Evolutionary conservation across 345 rosid genomes (phyloP).

Genomic region (Turnera subulata): DNA sequence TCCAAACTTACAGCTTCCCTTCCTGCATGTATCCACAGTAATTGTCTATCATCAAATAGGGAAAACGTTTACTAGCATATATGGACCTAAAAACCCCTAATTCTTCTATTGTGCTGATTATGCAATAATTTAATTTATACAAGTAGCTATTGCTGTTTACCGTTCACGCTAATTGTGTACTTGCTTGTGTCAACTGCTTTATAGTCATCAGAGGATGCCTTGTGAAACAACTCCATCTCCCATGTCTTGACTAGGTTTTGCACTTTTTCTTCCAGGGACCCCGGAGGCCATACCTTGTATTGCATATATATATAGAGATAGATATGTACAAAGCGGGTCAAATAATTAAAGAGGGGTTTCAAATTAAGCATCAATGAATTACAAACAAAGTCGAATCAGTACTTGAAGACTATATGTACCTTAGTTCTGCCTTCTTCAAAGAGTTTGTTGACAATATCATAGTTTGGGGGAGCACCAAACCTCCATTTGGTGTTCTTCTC

Average conservation of each 20-base stretch:
- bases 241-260: constrained; percentile 66
- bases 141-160: constrained; percentile 28
- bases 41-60: neutral
- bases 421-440: constrained; percentile 59
- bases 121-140: too few relatives aligned
- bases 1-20: constrained; percentile 39
- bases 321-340: too few relatives aligned
- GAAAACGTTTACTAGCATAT: too few relatives aligned
- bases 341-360: neutral
- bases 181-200: constrained; percentile 36
- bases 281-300: constrained; percentile 52
- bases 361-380: neutral
- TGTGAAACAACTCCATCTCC: constrained; percentile 66
- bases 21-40: constrained; percentile 26
- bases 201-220: constrained; percentile 29
- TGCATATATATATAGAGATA: neutral
- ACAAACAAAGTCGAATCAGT: neutral
- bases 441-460: constrained; percentile 50
- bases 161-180: constrained; percentile 42
- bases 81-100: too few relatives aligned
- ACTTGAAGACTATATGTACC: too few relatives aligned
- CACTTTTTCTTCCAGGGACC: constrained; percentile 56
- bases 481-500: constrained; percentile 58
- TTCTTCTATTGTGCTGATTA: too few relatives aligned
- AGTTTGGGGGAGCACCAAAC: constrained; percentile 49